phyloP scores from a whole-genome alignment of 805 yeast genomes.

The Blastobotrys parvus region DNA sequence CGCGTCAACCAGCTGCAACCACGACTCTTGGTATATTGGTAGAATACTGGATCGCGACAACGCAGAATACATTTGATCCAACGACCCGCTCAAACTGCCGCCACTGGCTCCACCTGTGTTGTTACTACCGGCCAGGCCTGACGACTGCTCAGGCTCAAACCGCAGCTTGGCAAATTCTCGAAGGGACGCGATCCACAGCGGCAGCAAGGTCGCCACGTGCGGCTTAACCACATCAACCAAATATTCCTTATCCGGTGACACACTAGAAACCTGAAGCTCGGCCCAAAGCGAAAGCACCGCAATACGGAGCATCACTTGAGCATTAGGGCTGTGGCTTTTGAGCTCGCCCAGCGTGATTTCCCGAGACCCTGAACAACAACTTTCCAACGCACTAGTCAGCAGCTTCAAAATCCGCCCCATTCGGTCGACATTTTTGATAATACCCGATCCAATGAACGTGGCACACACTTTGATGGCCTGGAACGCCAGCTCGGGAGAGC shows the following conservation, averaged over 20 bases:
- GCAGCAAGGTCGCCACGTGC: conserved; percentile 52
- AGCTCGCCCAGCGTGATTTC: conserved; percentile 29
- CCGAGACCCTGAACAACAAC: conserved; percentile 31
- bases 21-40: conserved; percentile 45
- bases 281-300: conserved; percentile 38
- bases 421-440: conserved; percentile 39
- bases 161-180: conserved; percentile 65
- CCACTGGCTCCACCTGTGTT: conserved; percentile 12
- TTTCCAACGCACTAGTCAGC: conserved; percentile 58
- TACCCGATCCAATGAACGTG: conserved; percentile 56
- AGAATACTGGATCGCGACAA: conserved; percentile 34
- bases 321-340: conserved; percentile 27
- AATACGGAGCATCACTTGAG: conserved; percentile 28
- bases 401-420: conserved; percentile 53
- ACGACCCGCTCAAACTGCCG: conserved; percentile 18
- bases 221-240: conserved; percentile 36
- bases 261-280: conserved; percentile 25
- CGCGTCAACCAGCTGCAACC: conserved; percentile 75
- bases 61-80: conserved; percentile 28
- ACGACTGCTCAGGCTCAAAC: conserved; percentile 37
- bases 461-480: conserved; percentile 74
- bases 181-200: conserved; percentile 72
- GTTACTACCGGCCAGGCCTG: conserved; percentile 8
- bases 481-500: conserved; percentile 65
- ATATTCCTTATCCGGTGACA: conserved; percentile 20